Conservation (phyloP, 371 early-diverging fungal species). For the Scutellospora calospora region DNA sequence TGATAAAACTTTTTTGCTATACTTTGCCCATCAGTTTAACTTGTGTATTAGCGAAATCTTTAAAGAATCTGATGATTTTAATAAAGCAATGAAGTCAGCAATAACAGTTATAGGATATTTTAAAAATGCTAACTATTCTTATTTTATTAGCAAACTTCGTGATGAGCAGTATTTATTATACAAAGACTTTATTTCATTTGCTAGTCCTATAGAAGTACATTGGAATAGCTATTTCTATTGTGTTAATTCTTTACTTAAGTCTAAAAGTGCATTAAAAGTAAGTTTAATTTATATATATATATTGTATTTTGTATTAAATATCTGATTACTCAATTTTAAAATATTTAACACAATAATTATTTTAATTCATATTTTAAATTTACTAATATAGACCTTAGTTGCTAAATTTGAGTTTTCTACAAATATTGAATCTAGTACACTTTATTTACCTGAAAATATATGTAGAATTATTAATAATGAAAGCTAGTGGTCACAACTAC, state of each 20-base stretch:
- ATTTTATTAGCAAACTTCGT: too few species aligned
- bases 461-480: conserved; percentile 17
- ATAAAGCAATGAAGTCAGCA: neutral
- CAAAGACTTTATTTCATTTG: too few species aligned
- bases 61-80: conserved; percentile 9
- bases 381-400: too few species aligned
- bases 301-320: too few species aligned
- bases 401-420: too few species aligned
- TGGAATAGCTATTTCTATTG: conserved; percentile 25
- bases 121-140: neutral
- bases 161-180: too few species aligned
- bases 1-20: conserved; percentile 7
- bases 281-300: neutral
- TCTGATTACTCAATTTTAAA: too few species aligned
- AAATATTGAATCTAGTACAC: too few species aligned
- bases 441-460: neutral
- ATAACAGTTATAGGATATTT: conserved; percentile 7
- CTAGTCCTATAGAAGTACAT: neutral
- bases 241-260: conserved; percentile 10
- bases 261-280: conserved; percentile 17
- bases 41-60: conserved; percentile 13
- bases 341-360: too few species aligned
- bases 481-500: neutral
- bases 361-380: too few species aligned
- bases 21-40: neutral